Evolutionary conservation across 306 rosid genomes (phyloP).

Genomic region (Carpinus viminea): DNA sequence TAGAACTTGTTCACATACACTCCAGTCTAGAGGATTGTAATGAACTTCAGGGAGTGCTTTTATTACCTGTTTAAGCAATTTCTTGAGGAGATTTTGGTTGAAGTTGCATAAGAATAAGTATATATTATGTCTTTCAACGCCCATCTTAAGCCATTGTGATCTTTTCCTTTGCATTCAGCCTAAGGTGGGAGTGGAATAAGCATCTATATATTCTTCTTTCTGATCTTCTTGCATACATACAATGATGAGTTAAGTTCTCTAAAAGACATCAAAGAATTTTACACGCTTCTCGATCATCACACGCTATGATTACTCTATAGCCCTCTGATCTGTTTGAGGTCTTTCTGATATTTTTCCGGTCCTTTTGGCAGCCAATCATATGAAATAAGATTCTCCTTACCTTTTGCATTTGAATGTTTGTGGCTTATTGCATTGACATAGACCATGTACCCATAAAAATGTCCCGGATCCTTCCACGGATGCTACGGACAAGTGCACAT

Average conservation of each 20-base stretch:
- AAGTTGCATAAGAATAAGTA: too few relatives aligned
- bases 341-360: not conserved
- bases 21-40: too few relatives aligned
- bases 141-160: not conserved
- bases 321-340: not conserved
- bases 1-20: too few relatives aligned
- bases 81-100: too few relatives aligned
- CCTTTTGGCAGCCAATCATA: not conserved
- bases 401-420: not conserved
- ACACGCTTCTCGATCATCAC: not conserved
- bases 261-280: too few relatives aligned
- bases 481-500: not conserved
- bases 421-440: not conserved
- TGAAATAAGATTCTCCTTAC: not conserved
- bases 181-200: too few relatives aligned
- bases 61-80: not conserved
- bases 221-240: too few relatives aligned
- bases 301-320: not conserved
- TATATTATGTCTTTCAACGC: not conserved
- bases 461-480: not conserved
- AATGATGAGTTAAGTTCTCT: too few relatives aligned
- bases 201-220: not conserved
- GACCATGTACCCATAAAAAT: not conserved
- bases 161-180: not conserved
- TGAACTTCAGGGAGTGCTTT: not conserved